Evolutionary conservation across 1,284 basidiomycete genomes (phyloP), one percentile per base, ranked within the genome.

Genomic region (Sporisorium scitamineum): DNA sequence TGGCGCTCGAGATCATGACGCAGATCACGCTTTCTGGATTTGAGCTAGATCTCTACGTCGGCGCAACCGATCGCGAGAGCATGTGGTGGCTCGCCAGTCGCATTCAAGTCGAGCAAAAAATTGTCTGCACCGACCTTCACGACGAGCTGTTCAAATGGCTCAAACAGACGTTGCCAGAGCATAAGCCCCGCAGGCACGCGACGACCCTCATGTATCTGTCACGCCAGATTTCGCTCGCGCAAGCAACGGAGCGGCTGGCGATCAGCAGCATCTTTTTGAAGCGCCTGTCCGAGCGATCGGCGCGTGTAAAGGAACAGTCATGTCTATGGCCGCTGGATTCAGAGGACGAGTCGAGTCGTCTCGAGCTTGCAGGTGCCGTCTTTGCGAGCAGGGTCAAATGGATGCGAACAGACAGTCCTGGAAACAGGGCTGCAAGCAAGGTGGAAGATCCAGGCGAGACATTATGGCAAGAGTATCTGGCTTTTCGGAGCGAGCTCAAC

Each of bases 11-110:
- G 5, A 86, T 89, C 24, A 88, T 92, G 11, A 88, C 89, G 41
- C 92, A 94, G 72, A 87, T 94, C 20, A 86, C 93, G 10, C 86
- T 92, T 53, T 90, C 91, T 0, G 93, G 92, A 1, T 92, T 93
- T 72, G 92, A 93, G 80, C 86, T 93, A 27, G 90, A 92, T 48
- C 85, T 94, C 9, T 93, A 94, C 78, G 87, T 89, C 9, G 83
- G 87, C 0, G 88, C 55, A 24, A 52, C 32, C 5, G 72, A 75
- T 45, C 37, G 63, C 27, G 51, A 70, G 24, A 51, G 41, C 22
- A 75, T 75, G 72, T 75, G 72, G 72, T 75, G 72, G 72, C 67
- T 75, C 18, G 67, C 59, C 20, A 63, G 63, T 34, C 72, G 72
- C 20, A 66, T 75, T n/a, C 72, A 75, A 50, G 48, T 44, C 22